Conservation (phyloP, 2,329 filamentous ascomycete genomes). For the Penicillium brevicompactum region DNA sequence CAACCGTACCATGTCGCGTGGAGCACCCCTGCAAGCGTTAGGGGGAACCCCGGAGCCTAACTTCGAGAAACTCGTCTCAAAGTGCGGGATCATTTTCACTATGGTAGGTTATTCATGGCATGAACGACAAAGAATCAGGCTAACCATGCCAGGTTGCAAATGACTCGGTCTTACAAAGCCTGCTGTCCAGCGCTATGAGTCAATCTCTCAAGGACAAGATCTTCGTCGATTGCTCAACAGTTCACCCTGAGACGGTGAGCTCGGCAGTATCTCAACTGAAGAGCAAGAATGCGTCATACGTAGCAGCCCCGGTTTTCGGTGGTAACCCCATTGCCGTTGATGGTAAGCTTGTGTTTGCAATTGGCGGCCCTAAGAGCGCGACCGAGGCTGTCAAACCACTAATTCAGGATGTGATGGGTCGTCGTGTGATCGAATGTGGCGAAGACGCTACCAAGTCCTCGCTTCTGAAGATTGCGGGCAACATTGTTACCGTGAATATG, state of each 20-base stretch:
- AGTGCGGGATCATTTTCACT: constrained; percentile 44
- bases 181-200: constrained; percentile 30
- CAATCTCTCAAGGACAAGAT: constrained; percentile 67
- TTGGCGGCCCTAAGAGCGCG: constrained; percentile 41
- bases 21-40: constrained; percentile 37
- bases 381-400: constrained; percentile 41
- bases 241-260: constrained; percentile 71
- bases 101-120: constrained; percentile 28
- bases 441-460: constrained; percentile 46
- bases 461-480: constrained; percentile 50
- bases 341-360: constrained; percentile 50
- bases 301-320: constrained; percentile 49
- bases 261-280: constrained; percentile 36
- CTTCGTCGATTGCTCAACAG: constrained; percentile 83
- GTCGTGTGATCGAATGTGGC: constrained; percentile 47
- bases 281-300: constrained; percentile 38
- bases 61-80: constrained; percentile 37
- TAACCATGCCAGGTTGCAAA: constrained; percentile 40
- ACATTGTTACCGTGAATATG: constrained; percentile 47
- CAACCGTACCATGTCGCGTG: constrained; percentile 46
- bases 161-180: constrained; percentile 40
- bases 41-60: constrained; percentile 36
- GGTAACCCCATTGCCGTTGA: constrained; percentile 47
- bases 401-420: constrained; percentile 48
- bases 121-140: background rate